Evolutionary conservation across 352 stramenopile species (phyloP).

Genomic region (Phytophthora cajani): DNA sequence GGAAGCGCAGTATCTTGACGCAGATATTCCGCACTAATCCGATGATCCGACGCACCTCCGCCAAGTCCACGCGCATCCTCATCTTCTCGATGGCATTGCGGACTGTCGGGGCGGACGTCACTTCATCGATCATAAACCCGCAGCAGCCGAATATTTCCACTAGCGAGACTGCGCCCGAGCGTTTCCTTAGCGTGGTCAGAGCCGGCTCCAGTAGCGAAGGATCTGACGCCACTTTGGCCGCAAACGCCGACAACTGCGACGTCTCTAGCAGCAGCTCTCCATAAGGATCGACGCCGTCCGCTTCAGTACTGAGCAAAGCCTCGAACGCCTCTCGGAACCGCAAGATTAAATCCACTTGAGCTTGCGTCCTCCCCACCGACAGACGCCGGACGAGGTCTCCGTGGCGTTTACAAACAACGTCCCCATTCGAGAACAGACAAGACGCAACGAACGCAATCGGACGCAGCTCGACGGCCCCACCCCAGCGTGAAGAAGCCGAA

Average conservation of each 20-base stretch:
- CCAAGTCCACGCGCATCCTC: slow-evolving; percentile 52
- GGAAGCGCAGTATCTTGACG: slow-evolving; percentile 73
- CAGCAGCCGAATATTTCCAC: slow-evolving; percentile 67
- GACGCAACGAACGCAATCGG: slow-evolving; percentile 68
- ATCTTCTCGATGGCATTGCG: slow-evolving; percentile 65
- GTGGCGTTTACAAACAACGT: slow-evolving; percentile 52
- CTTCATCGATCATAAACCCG: slow-evolving; percentile 74
- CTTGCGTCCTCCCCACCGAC: slow-evolving; percentile 59
- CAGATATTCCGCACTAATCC: slow-evolving; percentile 58
- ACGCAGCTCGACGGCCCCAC: slow-evolving; percentile 47
- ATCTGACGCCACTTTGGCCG: slow-evolving; percentile 49
- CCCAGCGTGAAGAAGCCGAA: slow-evolving; percentile 14
- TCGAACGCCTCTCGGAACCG: slow-evolving; percentile 74
- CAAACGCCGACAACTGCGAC: slow-evolving; percentile 55
- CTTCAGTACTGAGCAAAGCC: slow-evolving; percentile 36
- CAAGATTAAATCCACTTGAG: slow-evolving; percentile 65
- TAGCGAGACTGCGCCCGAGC: slow-evolving; percentile 57
- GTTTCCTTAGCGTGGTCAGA: slow-evolving; percentile 48
- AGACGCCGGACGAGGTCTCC: slow-evolving; percentile 66
- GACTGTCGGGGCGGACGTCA: slow-evolving; percentile 60
- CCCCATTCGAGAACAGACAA: slow-evolving; percentile 73
- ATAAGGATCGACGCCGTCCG: background rate
- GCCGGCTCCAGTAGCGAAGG: slow-evolving; percentile 47
- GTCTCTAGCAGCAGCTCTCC: slow-evolving; percentile 40
- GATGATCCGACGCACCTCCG: slow-evolving; percentile 64